Base-by-base conservation (phyloP, 495 filamentous ascomycete species). In the Neurospora sp. region DNA sequence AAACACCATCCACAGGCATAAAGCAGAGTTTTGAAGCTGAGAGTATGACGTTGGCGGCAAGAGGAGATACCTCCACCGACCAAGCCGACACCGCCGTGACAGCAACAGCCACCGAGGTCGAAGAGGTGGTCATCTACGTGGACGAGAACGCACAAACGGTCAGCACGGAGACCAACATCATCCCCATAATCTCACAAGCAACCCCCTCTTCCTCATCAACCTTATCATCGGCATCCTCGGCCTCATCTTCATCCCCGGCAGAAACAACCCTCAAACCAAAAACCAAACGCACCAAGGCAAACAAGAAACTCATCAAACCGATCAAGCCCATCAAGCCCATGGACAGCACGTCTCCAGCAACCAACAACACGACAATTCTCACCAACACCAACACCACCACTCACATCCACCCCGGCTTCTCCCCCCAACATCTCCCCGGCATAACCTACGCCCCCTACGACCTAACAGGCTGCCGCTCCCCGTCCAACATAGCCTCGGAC, bases 391-490 rank as follows among this genome's bases (percentile, higher is more conserved):
- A 44, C 31, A 66, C 53, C 53, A 66, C 53, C 53, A 18, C 12
- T 1, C 12, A 9, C 22, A 35, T 16, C 27, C 53, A 46, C 37
- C 69, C 44, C 41, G 69, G 48, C 70, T 71, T 74, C 40, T 40
- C 70, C 40, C 70, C 73, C 68, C 48, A 78, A 72, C 72, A 76
- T 76, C 77, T 82, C 75, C 79, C 82, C 69, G 92, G 91, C 16
- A 85, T 96, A 22, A 87, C 90, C 2, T 96, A 94, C 79, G 88
- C 90, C 8, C 91, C 92, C 0, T 96, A 94, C 84, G 90, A 88
- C 68, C 83, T 83, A 37, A 86, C 88, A 74, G 82, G 85, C 31
- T 96, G 93, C 87, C 94, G 93, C 74, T 82, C 83, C n/a, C 81
- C 85, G 70, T 79, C 81, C 12, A 83, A 91, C 74, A 86, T 97